Evolutionary conservation across 73 alveolate species (phyloP).

Genomic region (Durusdinium trenchii): DNA sequence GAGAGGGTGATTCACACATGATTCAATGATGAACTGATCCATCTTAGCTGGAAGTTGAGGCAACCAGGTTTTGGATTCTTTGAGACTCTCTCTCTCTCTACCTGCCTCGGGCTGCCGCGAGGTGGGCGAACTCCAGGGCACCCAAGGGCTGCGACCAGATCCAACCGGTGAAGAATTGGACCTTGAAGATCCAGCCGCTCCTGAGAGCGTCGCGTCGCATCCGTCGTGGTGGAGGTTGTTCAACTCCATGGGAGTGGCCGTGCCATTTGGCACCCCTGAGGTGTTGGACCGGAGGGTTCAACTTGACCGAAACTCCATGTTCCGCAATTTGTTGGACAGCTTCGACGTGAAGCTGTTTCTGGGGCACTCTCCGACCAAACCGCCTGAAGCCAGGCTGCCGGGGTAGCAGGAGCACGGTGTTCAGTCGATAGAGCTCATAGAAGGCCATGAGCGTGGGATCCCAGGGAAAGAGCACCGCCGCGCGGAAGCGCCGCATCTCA

Average conservation of each 20-base stretch:
- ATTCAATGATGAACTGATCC: too few relatives aligned
- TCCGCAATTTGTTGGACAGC: neutral
- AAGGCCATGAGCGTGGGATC: constrained; percentile 72
- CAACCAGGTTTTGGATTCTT: too few relatives aligned
- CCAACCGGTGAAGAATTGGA: constrained; percentile 76
- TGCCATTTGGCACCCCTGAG: too few relatives aligned
- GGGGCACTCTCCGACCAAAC: neutral
- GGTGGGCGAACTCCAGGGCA: constrained; percentile 52
- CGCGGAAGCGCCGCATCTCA: constrained; percentile 47
- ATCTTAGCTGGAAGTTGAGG: too few relatives aligned
- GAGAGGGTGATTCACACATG: too few relatives aligned
- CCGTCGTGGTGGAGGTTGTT: too few relatives aligned
- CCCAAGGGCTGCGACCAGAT: constrained; percentile 67
- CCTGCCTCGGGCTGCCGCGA: constrained; percentile 12
- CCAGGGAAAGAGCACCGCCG: constrained; percentile 87
- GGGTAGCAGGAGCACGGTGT: constrained; percentile 63
- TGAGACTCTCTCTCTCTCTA: too few relatives aligned
- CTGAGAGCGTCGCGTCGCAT: too few relatives aligned
- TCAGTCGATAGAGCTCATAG: constrained; percentile 71
- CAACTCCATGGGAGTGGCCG: too few relatives aligned
- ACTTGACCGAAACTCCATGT: too few relatives aligned
- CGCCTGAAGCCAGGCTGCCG: neutral
- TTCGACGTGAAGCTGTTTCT: neutral
- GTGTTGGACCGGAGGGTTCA: too few relatives aligned
- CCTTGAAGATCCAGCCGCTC: constrained; percentile 77